Evolutionary conservation across 2,329 filamentous ascomycete species (phyloP).

Genomic region (Xylariaceae sp.): DNA sequence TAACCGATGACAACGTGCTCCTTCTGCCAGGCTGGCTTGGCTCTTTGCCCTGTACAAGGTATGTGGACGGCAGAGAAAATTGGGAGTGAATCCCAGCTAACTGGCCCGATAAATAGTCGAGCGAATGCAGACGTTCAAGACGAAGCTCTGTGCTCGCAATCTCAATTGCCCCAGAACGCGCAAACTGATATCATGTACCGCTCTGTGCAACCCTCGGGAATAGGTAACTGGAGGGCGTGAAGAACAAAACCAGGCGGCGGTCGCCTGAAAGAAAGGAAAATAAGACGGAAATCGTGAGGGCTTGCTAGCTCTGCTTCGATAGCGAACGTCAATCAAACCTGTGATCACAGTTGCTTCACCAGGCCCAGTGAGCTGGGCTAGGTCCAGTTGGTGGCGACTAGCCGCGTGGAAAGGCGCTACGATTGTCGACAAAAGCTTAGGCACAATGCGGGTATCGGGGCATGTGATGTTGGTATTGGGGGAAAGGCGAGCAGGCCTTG

Average conservation of each 20-base stretch:
- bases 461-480: no score
- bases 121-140: conserved; percentile 42
- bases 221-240: conserved; percentile 12
- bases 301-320: background rate
- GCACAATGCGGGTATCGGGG: no score
- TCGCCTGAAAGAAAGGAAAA: conserved; percentile 16
- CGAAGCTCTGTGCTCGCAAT: conserved; percentile 61
- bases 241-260: conserved; percentile 22
- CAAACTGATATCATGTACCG: conserved; percentile 9
- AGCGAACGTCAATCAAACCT: background rate
- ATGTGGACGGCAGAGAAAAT: conserved; percentile 20
- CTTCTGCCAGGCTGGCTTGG: conserved; percentile 14
- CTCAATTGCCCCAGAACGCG: conserved; percentile 26
- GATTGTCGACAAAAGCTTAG: conserved; percentile 1
- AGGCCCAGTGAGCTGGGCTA: conserved; percentile 15
- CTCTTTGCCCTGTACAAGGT: conserved; percentile 13
- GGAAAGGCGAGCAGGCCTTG: no score
- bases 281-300: conserved; percentile 9
- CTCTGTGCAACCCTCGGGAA: conserved; percentile 7
- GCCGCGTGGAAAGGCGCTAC: conserved; percentile 6
- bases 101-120: conserved; percentile 6
- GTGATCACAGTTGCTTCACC: conserved; percentile 11
- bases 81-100: conserved; percentile 10
- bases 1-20: conserved; percentile 23
- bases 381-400: conserved; percentile 5